Evolutionary conservation across 805 yeast genomes (phyloP).

Genomic region (Metschnikowia matae): DNA sequence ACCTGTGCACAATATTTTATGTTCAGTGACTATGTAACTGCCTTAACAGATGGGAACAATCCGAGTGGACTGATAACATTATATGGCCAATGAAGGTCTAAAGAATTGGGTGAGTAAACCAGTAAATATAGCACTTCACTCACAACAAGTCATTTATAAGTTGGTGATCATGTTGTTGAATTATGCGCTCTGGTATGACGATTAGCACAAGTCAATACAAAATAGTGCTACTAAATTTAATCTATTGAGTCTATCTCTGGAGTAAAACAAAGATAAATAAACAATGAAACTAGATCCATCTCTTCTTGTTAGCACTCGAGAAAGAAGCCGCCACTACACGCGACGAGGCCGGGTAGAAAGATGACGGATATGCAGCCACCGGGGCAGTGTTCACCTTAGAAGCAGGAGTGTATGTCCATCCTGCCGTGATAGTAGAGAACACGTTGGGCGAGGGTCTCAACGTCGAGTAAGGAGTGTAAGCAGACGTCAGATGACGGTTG

Average conservation of each 20-base stretch:
- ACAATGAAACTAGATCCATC: conserved; percentile 29
- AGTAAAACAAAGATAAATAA: not conserved
- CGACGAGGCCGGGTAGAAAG: conserved; percentile 57
- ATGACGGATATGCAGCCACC: conserved; percentile 65
- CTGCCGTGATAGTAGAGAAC: conserved; percentile 73
- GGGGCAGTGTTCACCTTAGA: conserved; percentile 67
- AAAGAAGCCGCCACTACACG: conserved; percentile 41
- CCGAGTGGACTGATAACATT: too few relatives aligned
- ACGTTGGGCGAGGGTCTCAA: conserved; percentile 39
- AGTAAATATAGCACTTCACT: too few relatives aligned
- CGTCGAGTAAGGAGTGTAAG: conserved; percentile 54
- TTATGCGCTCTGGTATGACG: too few relatives aligned
- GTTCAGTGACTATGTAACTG: too few relatives aligned
- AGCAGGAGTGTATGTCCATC: conserved; percentile 70
- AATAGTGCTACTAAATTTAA: not conserved
- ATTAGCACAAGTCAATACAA: not conserved
- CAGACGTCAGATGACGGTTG: conserved; percentile 61
- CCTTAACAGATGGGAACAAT: too few relatives aligned
- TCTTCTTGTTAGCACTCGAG: conserved; percentile 30
- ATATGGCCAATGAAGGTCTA: too few relatives aligned
- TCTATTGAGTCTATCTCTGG: not conserved
- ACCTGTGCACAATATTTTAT: too few relatives aligned
- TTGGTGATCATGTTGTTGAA: too few relatives aligned
- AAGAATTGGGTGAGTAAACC: too few relatives aligned
- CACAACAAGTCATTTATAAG: too few relatives aligned